These are phyloP conservation scores for Candolleomyces aberdarensis DNA, from an alignment of 768 basidiomycete species.

Conservation along the genomic window DNA sequence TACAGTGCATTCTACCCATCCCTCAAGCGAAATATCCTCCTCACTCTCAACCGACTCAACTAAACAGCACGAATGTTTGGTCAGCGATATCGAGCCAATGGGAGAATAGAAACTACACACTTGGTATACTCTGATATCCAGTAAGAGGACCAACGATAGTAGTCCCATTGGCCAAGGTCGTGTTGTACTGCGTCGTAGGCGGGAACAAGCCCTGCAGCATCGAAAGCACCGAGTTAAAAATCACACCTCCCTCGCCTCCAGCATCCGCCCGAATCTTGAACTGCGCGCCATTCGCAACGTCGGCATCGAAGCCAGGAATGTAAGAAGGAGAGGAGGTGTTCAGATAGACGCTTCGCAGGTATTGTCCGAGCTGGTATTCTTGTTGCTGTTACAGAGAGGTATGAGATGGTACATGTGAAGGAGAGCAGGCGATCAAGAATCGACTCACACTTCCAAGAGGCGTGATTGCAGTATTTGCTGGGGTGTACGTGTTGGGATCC, in stretches of 20 bases:
- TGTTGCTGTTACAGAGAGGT: conserved; percentile 38
- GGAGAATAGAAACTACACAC: conserved; percentile 22
- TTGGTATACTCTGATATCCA: conserved; percentile 60
- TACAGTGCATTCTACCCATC: conserved; percentile 60
- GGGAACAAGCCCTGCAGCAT: conserved; percentile 72
- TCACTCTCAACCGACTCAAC: conserved; percentile 64
- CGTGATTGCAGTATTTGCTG: conserved; percentile 57
- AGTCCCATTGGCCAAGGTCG: conserved; percentile 65
- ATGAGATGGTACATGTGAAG: background rate
- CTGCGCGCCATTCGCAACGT: conserved; percentile 34
- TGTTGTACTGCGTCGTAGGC: conserved; percentile 38
- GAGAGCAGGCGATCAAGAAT: background rate
- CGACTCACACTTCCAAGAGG: conserved; percentile 60
- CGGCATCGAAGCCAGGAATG: conserved; percentile 41
- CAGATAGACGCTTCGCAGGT: conserved; percentile 53
- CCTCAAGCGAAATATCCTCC: conserved; percentile 63
- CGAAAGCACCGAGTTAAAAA: conserved; percentile 62
- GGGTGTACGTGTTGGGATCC: conserved; percentile 52
- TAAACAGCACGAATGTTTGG: conserved; percentile 12
- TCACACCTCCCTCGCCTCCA: conserved; percentile 67
- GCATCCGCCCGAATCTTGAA: conserved; percentile 58
- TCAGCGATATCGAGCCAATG: background rate
- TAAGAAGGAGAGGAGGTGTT: conserved; percentile 49
- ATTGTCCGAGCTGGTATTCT: conserved; percentile 54
- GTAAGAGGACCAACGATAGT: conserved; percentile 53